A percentile compares a stretch with the other conserved stretches of the same genome.
These are phyloP conservation scores for Lantana camara DNA, from an alignment of 257 asterid species.

Conservation along the genomic window DNA sequence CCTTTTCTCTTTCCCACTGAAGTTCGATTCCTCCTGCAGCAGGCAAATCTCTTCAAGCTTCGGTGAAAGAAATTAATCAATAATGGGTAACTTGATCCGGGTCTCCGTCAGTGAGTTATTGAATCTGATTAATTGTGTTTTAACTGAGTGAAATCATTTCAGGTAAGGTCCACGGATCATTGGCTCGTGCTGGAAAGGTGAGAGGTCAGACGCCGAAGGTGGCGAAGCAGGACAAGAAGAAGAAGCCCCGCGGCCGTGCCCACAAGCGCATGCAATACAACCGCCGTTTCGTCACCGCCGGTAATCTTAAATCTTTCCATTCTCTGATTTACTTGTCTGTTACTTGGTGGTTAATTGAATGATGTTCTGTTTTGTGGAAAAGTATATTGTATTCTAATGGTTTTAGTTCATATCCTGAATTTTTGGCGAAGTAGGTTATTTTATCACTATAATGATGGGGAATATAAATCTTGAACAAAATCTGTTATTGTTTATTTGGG, in stretches of 20 bases:
- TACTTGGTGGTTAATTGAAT: neutral
- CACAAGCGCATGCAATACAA: constrained; percentile 90
- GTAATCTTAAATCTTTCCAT: constrained; percentile 30
- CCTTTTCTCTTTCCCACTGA: neutral
- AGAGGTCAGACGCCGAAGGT: constrained; percentile 92
- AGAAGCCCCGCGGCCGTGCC: constrained; percentile 94
- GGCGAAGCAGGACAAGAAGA: constrained; percentile 86
- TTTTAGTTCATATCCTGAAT: neutral
- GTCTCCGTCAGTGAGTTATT: neutral
- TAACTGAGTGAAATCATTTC: constrained; percentile 18
- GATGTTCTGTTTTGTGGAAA: neutral
- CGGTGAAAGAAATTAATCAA: neutral
- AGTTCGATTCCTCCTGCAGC: neutral
- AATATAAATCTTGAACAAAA: too few species aligned
- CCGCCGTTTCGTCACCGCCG: constrained; percentile 93
- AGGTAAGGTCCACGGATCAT: constrained; percentile 97
- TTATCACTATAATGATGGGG: too few species aligned
- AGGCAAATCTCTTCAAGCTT: neutral
- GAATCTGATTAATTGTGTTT: neutral
- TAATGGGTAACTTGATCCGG: constrained; percentile 24
- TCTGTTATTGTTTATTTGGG: neutral
- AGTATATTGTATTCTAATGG: neutral
- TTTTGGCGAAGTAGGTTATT: neutral
- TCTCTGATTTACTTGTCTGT: neutral
- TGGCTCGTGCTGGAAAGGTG: constrained; percentile 96